Conservation (phyloP, 805 yeast species). For the Candida michaelii region DNA sequence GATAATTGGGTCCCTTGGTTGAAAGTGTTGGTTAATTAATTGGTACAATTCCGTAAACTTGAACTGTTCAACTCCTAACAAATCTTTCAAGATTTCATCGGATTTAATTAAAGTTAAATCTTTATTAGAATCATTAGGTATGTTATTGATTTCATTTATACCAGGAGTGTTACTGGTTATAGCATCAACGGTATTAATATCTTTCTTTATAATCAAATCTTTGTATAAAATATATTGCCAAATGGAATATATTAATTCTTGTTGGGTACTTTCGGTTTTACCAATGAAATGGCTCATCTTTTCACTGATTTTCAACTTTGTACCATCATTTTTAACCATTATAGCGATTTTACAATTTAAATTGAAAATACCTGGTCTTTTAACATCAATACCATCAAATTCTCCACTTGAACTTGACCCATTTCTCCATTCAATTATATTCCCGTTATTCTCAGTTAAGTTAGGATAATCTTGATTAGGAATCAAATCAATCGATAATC, state of each 20-base stretch:
- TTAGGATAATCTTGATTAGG: conserved; percentile 41
- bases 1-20: conserved; percentile 80
- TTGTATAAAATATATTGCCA: conserved; percentile 80
- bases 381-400: conserved; percentile 89
- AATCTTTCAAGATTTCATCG: conserved; percentile 46
- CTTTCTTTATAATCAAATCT: conserved; percentile 44
- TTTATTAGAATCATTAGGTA: conserved; percentile 21
- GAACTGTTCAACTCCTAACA: conserved; percentile 53
- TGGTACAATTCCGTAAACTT: conserved; percentile 74
- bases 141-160: conserved; percentile 17
- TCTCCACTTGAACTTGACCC: conserved; percentile 32
- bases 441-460: conserved; percentile 28
- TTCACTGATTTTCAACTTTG: conserved; percentile 61
- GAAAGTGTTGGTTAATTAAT: conserved; percentile 61
- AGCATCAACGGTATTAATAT: conserved; percentile 36
- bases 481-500: conserved; percentile 75
- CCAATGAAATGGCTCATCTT: conserved; percentile 72
- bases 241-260: conserved; percentile 73
- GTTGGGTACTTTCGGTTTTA: conserved; percentile 74
- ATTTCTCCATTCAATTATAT: conserved; percentile 89
- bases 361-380: conserved; percentile 63
- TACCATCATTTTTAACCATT: conserved; percentile 63
- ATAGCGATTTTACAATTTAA: conserved; percentile 70
- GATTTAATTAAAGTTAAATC: conserved; percentile 36
- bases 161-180: conserved; percentile 28